Conservation (phyloP, 1,284 basidiomycete genomes). For the Tranzscheliella williamsii region DNA sequence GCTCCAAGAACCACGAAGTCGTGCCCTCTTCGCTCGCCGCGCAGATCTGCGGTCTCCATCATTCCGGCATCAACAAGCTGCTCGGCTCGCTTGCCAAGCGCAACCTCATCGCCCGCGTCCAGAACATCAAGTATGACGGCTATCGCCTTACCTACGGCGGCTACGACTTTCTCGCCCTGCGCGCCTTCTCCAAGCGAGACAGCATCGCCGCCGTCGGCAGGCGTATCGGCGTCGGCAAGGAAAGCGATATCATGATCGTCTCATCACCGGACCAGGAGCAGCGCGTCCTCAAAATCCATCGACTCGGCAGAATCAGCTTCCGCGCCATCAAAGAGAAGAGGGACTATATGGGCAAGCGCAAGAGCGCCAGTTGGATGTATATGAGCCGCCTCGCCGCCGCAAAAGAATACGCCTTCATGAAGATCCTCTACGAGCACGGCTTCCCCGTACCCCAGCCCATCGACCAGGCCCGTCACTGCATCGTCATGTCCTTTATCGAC, state of each 20-base stretch:
- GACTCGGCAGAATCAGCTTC: slow-evolving; percentile 93
- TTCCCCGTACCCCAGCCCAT: slow-evolving; percentile 93
- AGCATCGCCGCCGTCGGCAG: slow-evolving; percentile 72
- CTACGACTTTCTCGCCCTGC: slow-evolving; percentile 92
- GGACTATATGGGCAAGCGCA: slow-evolving; percentile 93
- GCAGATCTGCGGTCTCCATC: slow-evolving; percentile 85
- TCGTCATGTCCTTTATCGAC: slow-evolving; percentile 94
- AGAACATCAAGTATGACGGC: slow-evolving; percentile 93
- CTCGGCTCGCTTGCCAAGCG: slow-evolving; percentile 87
- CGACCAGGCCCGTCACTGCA: slow-evolving; percentile 90
- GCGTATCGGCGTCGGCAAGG: slow-evolving; percentile 97
- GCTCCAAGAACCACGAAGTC: slow-evolving; percentile 95
- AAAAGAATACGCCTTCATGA: slow-evolving; percentile 99
- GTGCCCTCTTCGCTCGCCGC: slow-evolving; percentile 87
- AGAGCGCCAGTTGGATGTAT: slow-evolving; percentile 99
- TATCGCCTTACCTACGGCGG: slow-evolving; percentile 96
- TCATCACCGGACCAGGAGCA: slow-evolving; percentile 79
- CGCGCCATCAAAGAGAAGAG: slow-evolving; percentile 94
- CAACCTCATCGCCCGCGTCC: slow-evolving; percentile 83
- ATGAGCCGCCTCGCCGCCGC: slow-evolving; percentile 94
- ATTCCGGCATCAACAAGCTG: slow-evolving; percentile 90
- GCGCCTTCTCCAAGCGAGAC: slow-evolving; percentile 77
- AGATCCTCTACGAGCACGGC: slow-evolving; percentile 89
- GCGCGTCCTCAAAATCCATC: slow-evolving; percentile 88
- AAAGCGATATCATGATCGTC: slow-evolving; percentile 94